Evolutionary conservation across 2,329 filamentous ascomycete genomes (phyloP), one percentile per base, ranked within the genome.

Genomic region (Penicillium hordei): DNA sequence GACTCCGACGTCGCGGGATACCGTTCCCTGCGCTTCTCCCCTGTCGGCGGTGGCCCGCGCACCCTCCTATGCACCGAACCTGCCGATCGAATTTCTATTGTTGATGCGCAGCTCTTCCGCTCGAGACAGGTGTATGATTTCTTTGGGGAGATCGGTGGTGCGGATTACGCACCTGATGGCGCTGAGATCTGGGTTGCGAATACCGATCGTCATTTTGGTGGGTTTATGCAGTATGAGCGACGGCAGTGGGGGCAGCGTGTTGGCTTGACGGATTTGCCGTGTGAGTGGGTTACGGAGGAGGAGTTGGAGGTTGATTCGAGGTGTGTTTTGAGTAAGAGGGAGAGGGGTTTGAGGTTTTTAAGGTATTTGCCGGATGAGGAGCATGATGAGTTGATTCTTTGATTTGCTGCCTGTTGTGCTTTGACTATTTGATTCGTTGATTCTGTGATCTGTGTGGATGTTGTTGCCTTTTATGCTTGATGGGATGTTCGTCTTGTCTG

Each of bases 81-180:
- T 1, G 77, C 77, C 1, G 77, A 79, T 53, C 74, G 77, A 9
- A 73, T 79, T n/a, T 67, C 71, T 6, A 67, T 79, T n/a, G 70
- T 79, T 52, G 75, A 79, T 52, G 77, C 77, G 5, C 75, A 76
- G 60, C 72, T 74, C 7, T 79, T 73, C 59, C 68, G 73, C 29
- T 71, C 69, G 0, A 71, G 76, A 8, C 77, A 79, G 58, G 73
- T 76, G 5, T 73, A 78, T 39, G 76, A 79, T 59, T 79, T 79
- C 66, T 79, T 79, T 21, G 77, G 77, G 5, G 77, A 79, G 52
- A 74, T 79, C 29, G 76, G 73, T 6, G 77, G 77, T 2, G 75
- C 76, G 0, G 75, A 76, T 55, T 78, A 73, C 52, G 69, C 72
- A 23, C 75, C 75, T 1, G 76, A 79, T 55, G 77, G 77, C 6